These are phyloP conservation scores for Zoysia pacifica DNA, from an alignment of 176 grass and related monocot species.

Conservation along the genomic window DNA sequence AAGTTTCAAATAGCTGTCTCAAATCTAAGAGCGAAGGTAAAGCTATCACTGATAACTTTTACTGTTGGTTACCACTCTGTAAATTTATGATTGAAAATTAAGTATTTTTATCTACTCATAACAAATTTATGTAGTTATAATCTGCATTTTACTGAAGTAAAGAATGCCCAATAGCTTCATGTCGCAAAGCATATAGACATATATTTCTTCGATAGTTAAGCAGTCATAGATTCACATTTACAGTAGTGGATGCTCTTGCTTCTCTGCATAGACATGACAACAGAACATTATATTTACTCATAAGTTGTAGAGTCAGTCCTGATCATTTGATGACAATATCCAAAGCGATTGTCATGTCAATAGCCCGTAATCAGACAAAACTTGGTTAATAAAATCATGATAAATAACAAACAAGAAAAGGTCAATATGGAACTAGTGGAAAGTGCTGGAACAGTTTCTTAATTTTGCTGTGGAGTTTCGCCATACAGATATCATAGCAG, in stretches of 20 bases:
- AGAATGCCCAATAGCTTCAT: slow-evolving; percentile 31
- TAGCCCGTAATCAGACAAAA: slow-evolving; percentile 9
- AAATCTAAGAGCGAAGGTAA: slow-evolving; percentile 87
- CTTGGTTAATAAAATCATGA: slow-evolving; percentile 8
- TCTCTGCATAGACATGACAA: not conserved
- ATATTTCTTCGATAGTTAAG: slow-evolving; percentile 16
- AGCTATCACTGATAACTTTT: slow-evolving; percentile 29
- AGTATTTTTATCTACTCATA: slow-evolving; percentile 11
- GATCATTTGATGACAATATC: not conserved
- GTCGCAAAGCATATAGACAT: not conserved
- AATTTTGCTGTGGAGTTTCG: not conserved
- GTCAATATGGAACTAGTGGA: not conserved
- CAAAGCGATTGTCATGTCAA: not conserved
- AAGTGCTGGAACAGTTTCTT: slow-evolving; percentile 14
- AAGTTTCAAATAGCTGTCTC: slow-evolving; percentile 94
- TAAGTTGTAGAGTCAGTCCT: slow-evolving; percentile 11
- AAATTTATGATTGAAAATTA: slow-evolving; percentile 8
- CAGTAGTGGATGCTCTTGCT: not conserved
- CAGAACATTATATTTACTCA: slow-evolving; percentile 17
- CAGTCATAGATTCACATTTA: not conserved
- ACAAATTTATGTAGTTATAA: not conserved
- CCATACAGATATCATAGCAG: not conserved
- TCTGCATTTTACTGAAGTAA: not conserved
- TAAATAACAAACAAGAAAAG: slow-evolving; percentile 11
- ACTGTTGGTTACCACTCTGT: slow-evolving; percentile 10